Evolutionary conservation across 345 rosid species (phyloP), one percentile per base, ranked within the genome.

Genomic region (Lumnitzera racemosa): DNA sequence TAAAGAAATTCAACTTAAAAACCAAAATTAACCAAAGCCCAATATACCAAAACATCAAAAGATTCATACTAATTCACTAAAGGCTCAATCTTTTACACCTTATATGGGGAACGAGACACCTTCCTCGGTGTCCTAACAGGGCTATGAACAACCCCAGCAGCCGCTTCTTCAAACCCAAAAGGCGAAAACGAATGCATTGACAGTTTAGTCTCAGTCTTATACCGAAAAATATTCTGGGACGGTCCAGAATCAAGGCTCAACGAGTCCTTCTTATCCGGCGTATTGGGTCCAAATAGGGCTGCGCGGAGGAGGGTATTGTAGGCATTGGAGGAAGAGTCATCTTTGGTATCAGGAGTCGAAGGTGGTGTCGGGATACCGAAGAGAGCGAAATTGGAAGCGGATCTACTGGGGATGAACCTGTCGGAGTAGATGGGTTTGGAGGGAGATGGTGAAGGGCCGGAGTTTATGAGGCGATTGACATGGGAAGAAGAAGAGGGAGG

Each of bases 401-500:
- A 86, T 85, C 96, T 87, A 73, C 95, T 81, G 17, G 99, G 99
- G 2, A 95, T 95, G 67, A 95, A 95, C 78, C 98, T 78, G 58
- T 90, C 98, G 54, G 96, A 95, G 80, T 77, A 88, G 47, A 95
- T 95, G 4, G 92, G 74, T 46, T 84, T 78, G 14, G 96, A 95
- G 15, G 98, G 98, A 5, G 91, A 83, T 6, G 67, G 75, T 49
- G 75, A 71, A 57, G 82, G 88, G 63, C 72, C 75, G 51, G 85
- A 78, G 64, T 95, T 92, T 53, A 95, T 80, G 71, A 95, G 51
- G 47, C 91, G 92, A 74, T 67, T 77, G 62, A 90, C 80, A 69
- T 82, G 91, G 17, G 65, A 68, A 31, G 83, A 70, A 20, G 79
- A 73, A 20, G 50, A 11, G 13, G 74, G 55, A 6, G 29, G 52